Evolutionary conservation across 2,329 filamentous ascomycete genomes (phyloP).

Genomic region (Alternaria triticina): DNA sequence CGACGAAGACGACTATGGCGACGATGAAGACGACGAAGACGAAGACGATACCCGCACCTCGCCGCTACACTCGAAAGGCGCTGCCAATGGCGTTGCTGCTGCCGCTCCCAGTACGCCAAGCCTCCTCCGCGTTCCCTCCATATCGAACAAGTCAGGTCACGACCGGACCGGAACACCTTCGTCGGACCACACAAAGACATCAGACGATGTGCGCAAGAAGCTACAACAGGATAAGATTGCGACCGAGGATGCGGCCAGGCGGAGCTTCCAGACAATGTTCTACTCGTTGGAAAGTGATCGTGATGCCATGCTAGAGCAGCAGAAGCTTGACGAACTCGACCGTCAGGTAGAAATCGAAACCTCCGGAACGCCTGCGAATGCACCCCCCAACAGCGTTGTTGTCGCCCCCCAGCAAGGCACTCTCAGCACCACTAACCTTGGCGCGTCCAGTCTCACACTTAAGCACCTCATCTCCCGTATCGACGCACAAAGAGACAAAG

Average conservation of each 20-base stretch:
- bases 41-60: constrained; percentile 53
- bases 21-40: constrained; percentile 70
- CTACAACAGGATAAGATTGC: constrained; percentile 90
- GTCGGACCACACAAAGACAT: constrained; percentile 68
- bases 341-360: constrained; percentile 96
- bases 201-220: constrained; percentile 90
- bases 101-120: constrained; percentile 67
- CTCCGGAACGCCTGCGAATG: constrained; percentile 63
- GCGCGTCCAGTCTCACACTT: constrained; percentile 91
- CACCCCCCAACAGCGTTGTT: constrained; percentile 58
- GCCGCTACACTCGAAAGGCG: constrained; percentile 58
- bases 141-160: constrained; percentile 68
- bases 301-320: constrained; percentile 96
- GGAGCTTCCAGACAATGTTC: constrained; percentile 91
- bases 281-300: constrained; percentile 95
- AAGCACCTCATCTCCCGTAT: constrained; percentile 97
- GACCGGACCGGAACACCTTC: constrained; percentile 62
- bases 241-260: constrained; percentile 86
- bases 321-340: constrained; percentile 94
- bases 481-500: constrained; percentile 87
- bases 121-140: constrained; percentile 67
- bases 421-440: constrained; percentile 90
- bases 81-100: constrained; percentile 61
- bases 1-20: constrained; percentile 84
- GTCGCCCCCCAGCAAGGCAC: constrained; percentile 77